phyloP scores from a whole-genome alignment of 139 green algal species.

The Nannochloris sp. region DNA sequence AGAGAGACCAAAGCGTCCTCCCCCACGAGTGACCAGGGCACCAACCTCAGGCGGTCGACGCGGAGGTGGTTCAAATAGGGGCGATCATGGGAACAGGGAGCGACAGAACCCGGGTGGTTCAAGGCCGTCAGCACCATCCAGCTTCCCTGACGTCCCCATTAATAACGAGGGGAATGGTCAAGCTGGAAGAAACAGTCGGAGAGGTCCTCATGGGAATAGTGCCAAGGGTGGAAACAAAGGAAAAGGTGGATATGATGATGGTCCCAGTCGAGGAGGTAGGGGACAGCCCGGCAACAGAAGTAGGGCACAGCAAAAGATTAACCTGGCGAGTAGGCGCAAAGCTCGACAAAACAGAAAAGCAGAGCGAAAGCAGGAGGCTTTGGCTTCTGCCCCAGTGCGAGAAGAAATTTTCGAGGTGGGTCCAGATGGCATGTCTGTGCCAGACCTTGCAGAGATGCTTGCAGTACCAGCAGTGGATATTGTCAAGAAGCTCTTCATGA shows the following conservation, averaged over 20 bases:
- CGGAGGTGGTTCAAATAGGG: neutral
- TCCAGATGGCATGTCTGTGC: conserved; percentile 75
- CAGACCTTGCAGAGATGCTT: conserved; percentile 68
- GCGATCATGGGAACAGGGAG: neutral
- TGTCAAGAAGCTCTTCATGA: conserved; percentile 92
- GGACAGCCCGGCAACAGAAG: too few species aligned
- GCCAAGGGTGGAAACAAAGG: too few species aligned
- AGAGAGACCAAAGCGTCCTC: conserved; percentile 6
- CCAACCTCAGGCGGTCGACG: neutral
- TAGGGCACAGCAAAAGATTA: conserved; percentile 6
- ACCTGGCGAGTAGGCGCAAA: conserved; percentile 26
- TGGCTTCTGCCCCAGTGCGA: conserved; percentile 25
- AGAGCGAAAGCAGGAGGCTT: conserved; percentile 32
- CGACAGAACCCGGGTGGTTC: too few species aligned
- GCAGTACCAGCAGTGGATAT: conserved; percentile 73
- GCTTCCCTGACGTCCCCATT: too few species aligned
- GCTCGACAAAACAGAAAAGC: conserved; percentile 36
- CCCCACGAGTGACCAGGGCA: neutral
- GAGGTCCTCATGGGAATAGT: too few species aligned
- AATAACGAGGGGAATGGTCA: too few species aligned
- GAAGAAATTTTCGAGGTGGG: conserved; percentile 95
- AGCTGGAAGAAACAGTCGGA: too few species aligned
- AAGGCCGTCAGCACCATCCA: too few species aligned
- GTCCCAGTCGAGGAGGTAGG: too few species aligned
- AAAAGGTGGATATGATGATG: too few species aligned